These are phyloP conservation scores for Naganishia onofrii DNA, from an alignment of 768 basidiomycete species.

Conservation along the genomic window DNA sequence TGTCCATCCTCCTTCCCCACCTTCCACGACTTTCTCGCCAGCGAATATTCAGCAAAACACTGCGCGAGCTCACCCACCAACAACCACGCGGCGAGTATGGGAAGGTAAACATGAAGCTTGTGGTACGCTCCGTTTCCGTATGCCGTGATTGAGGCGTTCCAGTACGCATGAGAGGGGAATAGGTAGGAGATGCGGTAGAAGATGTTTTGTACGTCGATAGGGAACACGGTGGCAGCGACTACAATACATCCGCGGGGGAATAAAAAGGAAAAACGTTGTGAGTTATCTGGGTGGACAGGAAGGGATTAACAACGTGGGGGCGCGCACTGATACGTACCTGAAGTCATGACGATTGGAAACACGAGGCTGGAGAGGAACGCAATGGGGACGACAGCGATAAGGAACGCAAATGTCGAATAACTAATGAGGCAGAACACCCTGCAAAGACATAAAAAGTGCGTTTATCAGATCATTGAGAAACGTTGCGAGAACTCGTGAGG, in stretches of 20 bases:
- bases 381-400: conserved; percentile 19
- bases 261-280: no score
- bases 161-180: conserved; percentile 22
- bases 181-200: conserved; percentile 24
- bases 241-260: no score
- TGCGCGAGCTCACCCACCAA: no score
- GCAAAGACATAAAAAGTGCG: no score
- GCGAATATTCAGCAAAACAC: no score
- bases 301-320: no score
- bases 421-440: conserved; percentile 15
- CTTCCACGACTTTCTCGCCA: no score
- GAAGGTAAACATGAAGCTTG: conserved; percentile 14
- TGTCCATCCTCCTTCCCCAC: no score
- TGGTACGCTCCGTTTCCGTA: conserved; percentile 8
- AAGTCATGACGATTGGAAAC: conserved; percentile 2
- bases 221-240: conserved; percentile 25
- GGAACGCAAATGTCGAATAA: conserved; percentile 15
- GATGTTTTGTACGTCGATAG: conserved; percentile 19
- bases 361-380: conserved; percentile 12
- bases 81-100: neutral
- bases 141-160: conserved; percentile 10
- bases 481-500: no score
- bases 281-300: no score
- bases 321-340: no score
- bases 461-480: no score